Conservation (phyloP, 495 filamentous ascomycete species). For the Hypoxylon fuscum region DNA sequence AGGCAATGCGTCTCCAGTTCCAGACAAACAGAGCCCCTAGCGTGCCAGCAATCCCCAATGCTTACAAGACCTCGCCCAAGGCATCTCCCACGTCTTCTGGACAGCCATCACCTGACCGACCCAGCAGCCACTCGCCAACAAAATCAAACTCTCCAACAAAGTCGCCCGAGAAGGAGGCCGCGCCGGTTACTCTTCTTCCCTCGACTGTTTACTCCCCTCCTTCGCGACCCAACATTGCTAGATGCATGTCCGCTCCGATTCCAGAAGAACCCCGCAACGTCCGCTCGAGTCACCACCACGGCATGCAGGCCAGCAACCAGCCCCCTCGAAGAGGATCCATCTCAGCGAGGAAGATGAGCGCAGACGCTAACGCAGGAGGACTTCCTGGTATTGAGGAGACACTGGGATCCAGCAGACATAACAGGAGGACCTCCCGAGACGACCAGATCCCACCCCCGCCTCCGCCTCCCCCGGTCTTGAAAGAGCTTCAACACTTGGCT, state of each 20-base stretch:
- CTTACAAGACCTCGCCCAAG: constrained; percentile 50
- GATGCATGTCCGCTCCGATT: constrained; percentile 79
- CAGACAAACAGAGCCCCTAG: constrained; percentile 66
- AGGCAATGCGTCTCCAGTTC: constrained; percentile 84
- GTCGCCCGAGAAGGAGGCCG: constrained; percentile 38
- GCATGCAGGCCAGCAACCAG: constrained; percentile 57
- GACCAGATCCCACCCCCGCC: constrained; percentile 61
- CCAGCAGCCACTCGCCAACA: constrained; percentile 38
- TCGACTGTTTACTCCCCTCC: constrained; percentile 74
- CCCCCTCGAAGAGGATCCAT: constrained; percentile 38
- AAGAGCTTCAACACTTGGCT: constrained; percentile 86
- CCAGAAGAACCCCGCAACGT: constrained; percentile 63
- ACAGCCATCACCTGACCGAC: constrained; percentile 41
- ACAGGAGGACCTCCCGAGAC: constrained; percentile 48
- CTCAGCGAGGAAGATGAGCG: constrained; percentile 51
- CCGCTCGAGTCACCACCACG: constrained; percentile 64
- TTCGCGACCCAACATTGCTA: constrained; percentile 60
- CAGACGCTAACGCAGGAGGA: constrained; percentile 43
- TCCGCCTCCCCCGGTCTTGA: constrained; percentile 69
- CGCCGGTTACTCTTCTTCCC: constrained; percentile 58
- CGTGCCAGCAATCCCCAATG: constrained; percentile 72
- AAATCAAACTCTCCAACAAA: constrained; percentile 39
- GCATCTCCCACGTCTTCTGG: constrained; percentile 41
- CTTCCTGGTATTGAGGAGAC: constrained; percentile 69
- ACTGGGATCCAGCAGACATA: constrained; percentile 57